phyloP scores from a whole-genome alignment of 257 asterid species.

The Penstemon eatonii region DNA sequence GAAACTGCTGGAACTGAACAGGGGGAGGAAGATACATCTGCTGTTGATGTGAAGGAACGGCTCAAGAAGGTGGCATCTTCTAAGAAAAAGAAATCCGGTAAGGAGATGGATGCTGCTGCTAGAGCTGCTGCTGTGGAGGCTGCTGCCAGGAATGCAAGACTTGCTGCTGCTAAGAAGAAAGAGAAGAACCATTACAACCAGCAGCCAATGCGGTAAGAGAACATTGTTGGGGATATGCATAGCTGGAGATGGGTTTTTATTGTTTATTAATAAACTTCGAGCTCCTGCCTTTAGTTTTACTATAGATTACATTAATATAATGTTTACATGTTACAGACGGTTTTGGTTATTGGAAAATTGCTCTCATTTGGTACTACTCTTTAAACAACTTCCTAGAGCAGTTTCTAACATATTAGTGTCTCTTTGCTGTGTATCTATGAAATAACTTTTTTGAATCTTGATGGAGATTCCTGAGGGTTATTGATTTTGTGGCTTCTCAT shows the following conservation, averaged over 20 bases:
- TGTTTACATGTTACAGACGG: background rate
- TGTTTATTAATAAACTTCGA: constrained; percentile 31
- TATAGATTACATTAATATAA: constrained; percentile 11
- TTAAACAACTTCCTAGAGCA: constrained; percentile 24
- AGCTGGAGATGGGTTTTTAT: constrained; percentile 21
- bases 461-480: constrained; percentile 15
- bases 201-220: constrained; percentile 68
- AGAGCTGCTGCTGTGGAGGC: constrained; percentile 89
- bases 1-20: constrained; percentile 37
- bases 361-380: constrained; percentile 31
- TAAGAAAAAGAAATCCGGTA: constrained; percentile 80
- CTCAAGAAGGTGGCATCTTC: constrained; percentile 67
- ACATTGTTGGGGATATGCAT: constrained; percentile 11
- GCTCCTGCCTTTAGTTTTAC: constrained; percentile 25
- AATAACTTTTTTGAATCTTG: constrained; percentile 10
- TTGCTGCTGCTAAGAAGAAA: constrained; percentile 93
- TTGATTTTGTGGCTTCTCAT: background rate
- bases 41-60: constrained; percentile 65
- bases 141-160: constrained; percentile 82
- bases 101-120: constrained; percentile 81
- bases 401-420: constrained; percentile 37
- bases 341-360: constrained; percentile 21
- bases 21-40: constrained; percentile 52
- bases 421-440: constrained; percentile 26
- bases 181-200: constrained; percentile 94